Percentiles rank a stretch among this genome's conserved stretches.
These are phyloP conservation scores for Pythium diclinum DNA, from an alignment of 352 stramenopile genomes.

Conservation along the genomic window DNA sequence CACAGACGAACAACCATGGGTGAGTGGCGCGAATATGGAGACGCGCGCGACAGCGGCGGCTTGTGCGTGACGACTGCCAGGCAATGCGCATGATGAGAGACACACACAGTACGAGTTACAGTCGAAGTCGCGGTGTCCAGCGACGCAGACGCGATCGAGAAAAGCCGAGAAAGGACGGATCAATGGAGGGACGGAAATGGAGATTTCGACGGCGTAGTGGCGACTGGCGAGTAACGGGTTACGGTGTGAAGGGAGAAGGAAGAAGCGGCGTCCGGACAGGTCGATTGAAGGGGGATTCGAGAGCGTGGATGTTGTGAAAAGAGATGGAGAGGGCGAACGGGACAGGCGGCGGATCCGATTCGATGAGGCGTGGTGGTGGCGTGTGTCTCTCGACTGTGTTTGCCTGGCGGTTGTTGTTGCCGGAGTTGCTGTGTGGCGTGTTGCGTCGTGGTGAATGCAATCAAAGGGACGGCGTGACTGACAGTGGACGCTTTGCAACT, in stretches of 20 bases:
- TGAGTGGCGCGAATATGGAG: constrained; percentile 19
- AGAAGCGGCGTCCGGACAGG: background rate
- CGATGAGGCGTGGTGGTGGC: background rate
- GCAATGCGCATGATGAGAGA: background rate
- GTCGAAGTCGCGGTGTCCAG: background rate
- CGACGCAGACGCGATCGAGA: constrained; percentile 2
- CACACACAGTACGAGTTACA: background rate
- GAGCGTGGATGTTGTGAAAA: background rate
- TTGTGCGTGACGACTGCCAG: background rate
- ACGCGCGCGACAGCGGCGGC: background rate
- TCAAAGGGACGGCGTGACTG: constrained; percentile 4
- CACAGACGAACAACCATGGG: constrained; percentile 36
- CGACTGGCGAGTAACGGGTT: background rate
- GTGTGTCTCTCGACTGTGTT: background rate
- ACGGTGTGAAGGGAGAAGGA: no score
- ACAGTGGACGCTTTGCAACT: constrained; percentile 23
- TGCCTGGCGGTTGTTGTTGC: background rate
- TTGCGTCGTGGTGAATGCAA: background rate
- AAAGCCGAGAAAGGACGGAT: background rate
- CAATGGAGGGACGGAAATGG: background rate
- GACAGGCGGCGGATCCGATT: background rate
- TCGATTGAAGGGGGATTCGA: background rate
- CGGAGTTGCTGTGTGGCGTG: background rate
- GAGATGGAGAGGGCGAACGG: background rate
- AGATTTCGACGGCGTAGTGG: background rate